phyloP scores from a whole-genome alignment of 192 early-diverging fungal genomes.

The Coemansia sp. region DNA sequence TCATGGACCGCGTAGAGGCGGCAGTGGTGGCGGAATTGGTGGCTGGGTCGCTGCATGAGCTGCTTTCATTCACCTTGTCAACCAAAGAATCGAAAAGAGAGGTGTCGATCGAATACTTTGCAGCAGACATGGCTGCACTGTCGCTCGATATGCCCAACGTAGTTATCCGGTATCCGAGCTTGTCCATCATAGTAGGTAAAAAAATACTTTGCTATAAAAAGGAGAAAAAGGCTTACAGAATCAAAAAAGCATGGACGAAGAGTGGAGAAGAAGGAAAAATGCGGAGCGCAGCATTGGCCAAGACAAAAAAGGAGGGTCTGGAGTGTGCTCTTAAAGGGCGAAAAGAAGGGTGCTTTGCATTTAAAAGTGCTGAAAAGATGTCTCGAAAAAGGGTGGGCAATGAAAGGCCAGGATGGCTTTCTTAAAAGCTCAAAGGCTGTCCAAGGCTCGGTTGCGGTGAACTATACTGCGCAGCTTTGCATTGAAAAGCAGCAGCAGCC shows the following conservation, averaged over 20 bases:
- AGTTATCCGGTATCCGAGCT: conserved; percentile 26
- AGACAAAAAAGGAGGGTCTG: not conserved
- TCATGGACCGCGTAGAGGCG: conserved; percentile 15
- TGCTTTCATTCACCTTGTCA: conserved; percentile 27
- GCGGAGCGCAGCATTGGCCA: not conserved
- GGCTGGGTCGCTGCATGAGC: not conserved
- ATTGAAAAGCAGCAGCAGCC: not conserved
- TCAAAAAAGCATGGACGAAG: not conserved
- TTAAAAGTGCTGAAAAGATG: not conserved
- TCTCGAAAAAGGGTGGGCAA: not conserved
- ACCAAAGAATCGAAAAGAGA: conserved; percentile 46
- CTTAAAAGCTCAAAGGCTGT: not conserved
- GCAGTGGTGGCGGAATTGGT: not conserved
- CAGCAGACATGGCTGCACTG: not conserved
- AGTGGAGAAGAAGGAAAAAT: not conserved
- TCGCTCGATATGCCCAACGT: conserved; percentile 2
- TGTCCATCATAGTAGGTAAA: conserved; percentile 10
- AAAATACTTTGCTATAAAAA: not conserved
- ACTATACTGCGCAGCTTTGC: not conserved
- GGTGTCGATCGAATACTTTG: conserved; percentile 46
- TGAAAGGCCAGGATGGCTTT: not conserved
- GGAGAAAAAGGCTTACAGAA: conserved; percentile 1
- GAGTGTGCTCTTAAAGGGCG: not conserved
- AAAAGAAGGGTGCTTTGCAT: not conserved
- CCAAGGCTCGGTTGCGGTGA: not conserved